Base-by-base conservation (phyloP, 2,329 filamentous ascomycete genomes). In the Leptographium flavum region DNA sequence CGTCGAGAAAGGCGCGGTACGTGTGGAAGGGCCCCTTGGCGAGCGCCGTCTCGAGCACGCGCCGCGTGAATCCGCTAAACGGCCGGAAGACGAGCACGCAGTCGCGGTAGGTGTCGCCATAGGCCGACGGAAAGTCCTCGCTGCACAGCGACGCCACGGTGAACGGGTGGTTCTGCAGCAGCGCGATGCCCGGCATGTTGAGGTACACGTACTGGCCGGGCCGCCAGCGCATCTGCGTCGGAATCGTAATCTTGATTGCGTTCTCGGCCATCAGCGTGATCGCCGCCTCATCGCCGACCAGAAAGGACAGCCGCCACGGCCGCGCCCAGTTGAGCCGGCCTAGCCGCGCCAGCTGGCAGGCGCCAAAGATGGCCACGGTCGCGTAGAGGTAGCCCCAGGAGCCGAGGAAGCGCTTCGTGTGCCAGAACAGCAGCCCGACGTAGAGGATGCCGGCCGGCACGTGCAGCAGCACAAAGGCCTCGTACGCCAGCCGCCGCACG, bases 201-300 rank as follows among this genome's bases (percentile, higher is more conserved):
- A 96, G 71, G 59, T 95, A 96, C 17, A 95, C 83, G 54, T 93
- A 95, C 61, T 96, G 92, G 5, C 90, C 92, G 1, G 90, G 87
- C 57, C 79, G 81, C 90, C 90, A 96, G 50, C 77, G 81, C 73
- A 93, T 84, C 60, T 90, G 86, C 0, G 90, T 95, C 1, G 90
- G 87, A 42, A 96, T 83, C 0, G 90, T 95, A 53, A 96, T 76
- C 61, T 95, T 95, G 65, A 96, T 81, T n/a, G 87, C 86, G 57
- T 93, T 90, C 56, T 95, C 87, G 3, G 87, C 81, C 68, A 96
- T 81, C 22, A 95, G 71, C 1, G 86, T 92, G 33, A 95, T 80
- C 23, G 87, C 85, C 1, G 86, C 87, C 63, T 94, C 87, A 55
- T 96, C 90, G 40, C 90, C 90, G 37, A 94, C 83, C 55, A 94